Conservation (phyloP, 2,329 filamentous ascomycete species). For the Cladorrhinum sp. region DNA sequence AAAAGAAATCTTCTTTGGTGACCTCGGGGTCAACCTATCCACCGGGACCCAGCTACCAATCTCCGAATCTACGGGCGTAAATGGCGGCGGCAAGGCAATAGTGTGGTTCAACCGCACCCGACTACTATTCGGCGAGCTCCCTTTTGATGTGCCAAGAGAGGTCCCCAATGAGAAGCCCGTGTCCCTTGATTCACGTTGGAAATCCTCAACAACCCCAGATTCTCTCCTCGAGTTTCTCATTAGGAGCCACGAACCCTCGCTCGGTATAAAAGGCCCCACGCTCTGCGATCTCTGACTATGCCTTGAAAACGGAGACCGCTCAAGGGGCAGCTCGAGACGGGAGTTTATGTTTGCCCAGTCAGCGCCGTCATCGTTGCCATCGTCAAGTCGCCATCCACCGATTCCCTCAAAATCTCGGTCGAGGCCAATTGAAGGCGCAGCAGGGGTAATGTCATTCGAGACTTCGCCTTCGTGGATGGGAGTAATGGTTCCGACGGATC, state of each 20-base stretch:
- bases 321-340: constrained; percentile 46
- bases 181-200: not conserved
- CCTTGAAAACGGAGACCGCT: constrained; percentile 34
- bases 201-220: not conserved
- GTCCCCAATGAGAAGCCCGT: not conserved
- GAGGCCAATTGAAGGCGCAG: constrained; percentile 39
- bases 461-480: constrained; percentile 33
- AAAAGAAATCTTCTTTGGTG: constrained; percentile 4
- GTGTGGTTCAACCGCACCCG: constrained; percentile 47
- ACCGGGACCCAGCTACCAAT: constrained; percentile 42
- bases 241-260: constrained; percentile 42
- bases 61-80: constrained; percentile 33
- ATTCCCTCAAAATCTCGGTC: constrained; percentile 59
- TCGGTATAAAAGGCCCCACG: constrained; percentile 37
- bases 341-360: constrained; percentile 54
- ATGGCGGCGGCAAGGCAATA: constrained; percentile 24
- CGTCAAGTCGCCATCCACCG: constrained; percentile 55
- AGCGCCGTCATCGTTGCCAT: constrained; percentile 36
- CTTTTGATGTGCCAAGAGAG: not conserved
- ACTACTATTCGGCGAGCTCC: constrained; percentile 45
- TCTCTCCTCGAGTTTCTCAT: constrained; percentile 35
- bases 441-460: constrained; percentile 24
- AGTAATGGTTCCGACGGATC: constrained; percentile 32
- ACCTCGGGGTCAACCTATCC: constrained; percentile 5
- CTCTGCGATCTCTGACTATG: constrained; percentile 46